Conservation (phyloP, 2,329 filamentous ascomycete species). For the Fusarium protoensiforme region DNA sequence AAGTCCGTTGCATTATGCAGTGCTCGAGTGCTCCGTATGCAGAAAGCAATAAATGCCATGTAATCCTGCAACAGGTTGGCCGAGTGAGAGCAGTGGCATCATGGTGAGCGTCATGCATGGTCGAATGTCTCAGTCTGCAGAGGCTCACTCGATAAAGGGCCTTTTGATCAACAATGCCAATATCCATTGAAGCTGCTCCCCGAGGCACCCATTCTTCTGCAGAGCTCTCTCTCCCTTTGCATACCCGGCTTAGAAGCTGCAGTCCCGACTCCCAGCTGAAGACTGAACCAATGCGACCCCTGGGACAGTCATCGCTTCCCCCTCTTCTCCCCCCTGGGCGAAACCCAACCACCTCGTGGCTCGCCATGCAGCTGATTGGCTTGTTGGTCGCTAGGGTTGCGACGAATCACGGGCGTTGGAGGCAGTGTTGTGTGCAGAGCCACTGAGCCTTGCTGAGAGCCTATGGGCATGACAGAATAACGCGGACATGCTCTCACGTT, state of each 20-base stretch:
- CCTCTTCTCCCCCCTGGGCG: background rate
- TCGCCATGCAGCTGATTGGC: conserved; percentile 16
- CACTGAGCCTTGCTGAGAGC: conserved; percentile 20
- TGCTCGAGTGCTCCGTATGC: background rate
- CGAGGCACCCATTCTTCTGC: background rate
- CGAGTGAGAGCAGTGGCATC: background rate
- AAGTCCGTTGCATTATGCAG: background rate
- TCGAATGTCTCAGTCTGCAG: conserved; percentile 9
- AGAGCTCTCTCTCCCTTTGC: background rate
- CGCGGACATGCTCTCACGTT: background rate
- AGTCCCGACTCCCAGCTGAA: background rate
- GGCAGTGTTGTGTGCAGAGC: conserved; percentile 17
- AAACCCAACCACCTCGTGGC: background rate
- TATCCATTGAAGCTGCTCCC: background rate
- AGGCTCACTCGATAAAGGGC: conserved; percentile 11
- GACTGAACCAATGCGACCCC: conserved; percentile 15
- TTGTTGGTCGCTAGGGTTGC: background rate
- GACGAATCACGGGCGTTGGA: conserved; percentile 28
- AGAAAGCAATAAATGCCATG: background rate
- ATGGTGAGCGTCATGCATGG: conserved; percentile 4
- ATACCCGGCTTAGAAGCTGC: background rate
- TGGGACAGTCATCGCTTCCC: conserved; percentile 12
- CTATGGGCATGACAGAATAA: background rate
- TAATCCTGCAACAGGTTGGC: background rate
- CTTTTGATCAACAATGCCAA: background rate